A percentile compares a stretch with the other conserved stretches of the same genome.
These are phyloP conservation scores for Populus pruinosa DNA, from an alignment of 345 rosid species.

Conservation along the genomic window DNA sequence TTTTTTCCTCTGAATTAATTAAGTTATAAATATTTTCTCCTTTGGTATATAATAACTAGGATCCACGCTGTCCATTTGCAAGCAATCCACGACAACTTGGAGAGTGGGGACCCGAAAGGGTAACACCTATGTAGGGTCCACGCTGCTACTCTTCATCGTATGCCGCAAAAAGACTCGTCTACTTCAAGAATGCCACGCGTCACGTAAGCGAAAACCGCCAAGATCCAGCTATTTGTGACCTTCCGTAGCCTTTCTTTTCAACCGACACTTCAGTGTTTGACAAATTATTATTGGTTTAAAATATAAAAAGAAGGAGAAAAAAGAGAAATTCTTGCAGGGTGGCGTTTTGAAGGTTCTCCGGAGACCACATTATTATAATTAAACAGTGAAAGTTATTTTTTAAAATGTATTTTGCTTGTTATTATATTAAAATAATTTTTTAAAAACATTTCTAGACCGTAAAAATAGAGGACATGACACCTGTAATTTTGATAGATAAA, in stretches of 20 bases:
- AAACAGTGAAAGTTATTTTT: background rate
- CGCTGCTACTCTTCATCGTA: background rate
- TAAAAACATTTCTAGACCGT: too few species aligned
- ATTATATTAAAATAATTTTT: too few species aligned
- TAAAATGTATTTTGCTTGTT: too few species aligned
- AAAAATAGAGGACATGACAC: too few species aligned
- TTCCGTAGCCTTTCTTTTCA: background rate
- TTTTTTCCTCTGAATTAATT: background rate
- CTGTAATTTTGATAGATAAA: background rate
- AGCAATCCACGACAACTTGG: background rate
- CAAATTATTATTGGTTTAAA: background rate
- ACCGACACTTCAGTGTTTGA: conserved; percentile 18
- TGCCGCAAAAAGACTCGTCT: conserved; percentile 7
- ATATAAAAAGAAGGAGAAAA: background rate
- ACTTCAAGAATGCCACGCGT: conserved; percentile 6
- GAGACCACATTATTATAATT: background rate
- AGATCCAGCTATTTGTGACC: too few species aligned
- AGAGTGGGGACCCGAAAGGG: background rate
- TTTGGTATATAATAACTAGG: too few species aligned
- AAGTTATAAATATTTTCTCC: background rate
- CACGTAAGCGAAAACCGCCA: background rate
- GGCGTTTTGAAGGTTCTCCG: conserved; percentile 1
- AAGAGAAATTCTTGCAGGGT: background rate
- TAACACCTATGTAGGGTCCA: background rate
- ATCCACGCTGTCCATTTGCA: background rate